Evolutionary conservation across 2,329 filamentous ascomycete species (phyloP).

Genomic region (Davidsoniella neocaledoniae): DNA sequence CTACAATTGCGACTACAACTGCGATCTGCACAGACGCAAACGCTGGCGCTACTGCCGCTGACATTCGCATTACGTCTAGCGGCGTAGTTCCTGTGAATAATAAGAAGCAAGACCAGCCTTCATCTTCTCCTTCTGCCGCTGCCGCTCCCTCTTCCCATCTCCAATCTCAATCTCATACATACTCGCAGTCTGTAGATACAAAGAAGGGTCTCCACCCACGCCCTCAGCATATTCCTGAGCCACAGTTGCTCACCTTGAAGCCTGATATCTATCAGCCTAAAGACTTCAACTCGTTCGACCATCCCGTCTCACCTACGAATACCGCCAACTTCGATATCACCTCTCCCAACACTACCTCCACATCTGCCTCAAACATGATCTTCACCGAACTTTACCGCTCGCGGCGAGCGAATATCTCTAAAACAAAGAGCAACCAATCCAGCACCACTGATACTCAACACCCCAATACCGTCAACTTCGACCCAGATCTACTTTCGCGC

Average conservation of each 20-base stretch:
- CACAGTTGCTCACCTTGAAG: conserved; percentile 9
- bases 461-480: conserved; percentile 27
- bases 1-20: neutral
- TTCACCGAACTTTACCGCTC: conserved; percentile 44
- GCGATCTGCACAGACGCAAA: conserved; percentile 6
- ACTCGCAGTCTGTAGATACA: neutral
- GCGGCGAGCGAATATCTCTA: conserved; percentile 34
- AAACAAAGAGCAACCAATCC: conserved; percentile 17
- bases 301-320: conserved; percentile 3
- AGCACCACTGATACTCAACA: conserved; percentile 16
- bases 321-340: conserved; percentile 7
- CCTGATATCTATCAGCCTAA: conserved; percentile 7
- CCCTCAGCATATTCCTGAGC: conserved; percentile 7
- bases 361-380: conserved; percentile 28
- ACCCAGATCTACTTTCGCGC: conserved; percentile 42
- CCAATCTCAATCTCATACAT: conserved; percentile 2
- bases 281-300: conserved; percentile 12
- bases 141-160: conserved; percentile 8
- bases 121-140: conserved; percentile 2
- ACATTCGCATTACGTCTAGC: neutral
- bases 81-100: neutral
- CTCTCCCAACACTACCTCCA: conserved; percentile 2
- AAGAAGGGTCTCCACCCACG: conserved; percentile 10
- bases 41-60: neutral
- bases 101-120: conserved; percentile 6